Evolutionary conservation across 495 filamentous ascomycete species (phyloP), one percentile per base, ranked within the genome.

Genomic region (Amphirosellinia nigrospora): DNA sequence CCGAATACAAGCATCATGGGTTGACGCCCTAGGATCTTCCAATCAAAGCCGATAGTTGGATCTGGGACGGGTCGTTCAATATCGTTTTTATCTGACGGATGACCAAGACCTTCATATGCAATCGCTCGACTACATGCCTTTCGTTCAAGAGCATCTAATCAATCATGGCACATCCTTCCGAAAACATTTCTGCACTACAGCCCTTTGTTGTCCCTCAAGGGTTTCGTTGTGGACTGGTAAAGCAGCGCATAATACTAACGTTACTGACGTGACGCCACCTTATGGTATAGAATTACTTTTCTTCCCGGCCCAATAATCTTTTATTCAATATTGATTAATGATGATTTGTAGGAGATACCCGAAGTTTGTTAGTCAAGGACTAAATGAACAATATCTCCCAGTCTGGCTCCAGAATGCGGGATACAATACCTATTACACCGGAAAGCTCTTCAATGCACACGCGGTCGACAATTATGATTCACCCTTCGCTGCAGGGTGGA

Each of bases 371-470:
- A 79, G 79, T 9, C 87, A 89, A 59, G 90, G 90, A 2, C 83
- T 90, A 66, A 92, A 93, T 71, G 83, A 89, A 0, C 81, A 87
- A 68, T 92, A 87, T 70, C 83, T 93, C 11, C 90, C 91, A 0
- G 72, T 92, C 2, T 93, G 91, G 91, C 81, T 93, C 4, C 89
- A 92, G 70, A 69, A 86, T 8, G 86, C 88, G 0, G 90, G 90
- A n/a, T 92, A 92, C 74, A 84, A 89, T 72, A 92, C 90, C 0
- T 92, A 89, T 77, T 92, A 92, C 76, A 89, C 87, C 1, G 90
- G 91, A 45, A 93, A 93, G 75, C 82, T 93, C 3, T 90, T 91
- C 77, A 93, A 93, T 73, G 82, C 83, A 0, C 89, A 91, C 71
- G 87, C 84, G 0, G 72, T 86, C 1, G 71, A 84, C 4, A 90